Evolutionary conservation across 768 basidiomycete species (phyloP).

Genomic region (Hygrocybe coccinea): DNA sequence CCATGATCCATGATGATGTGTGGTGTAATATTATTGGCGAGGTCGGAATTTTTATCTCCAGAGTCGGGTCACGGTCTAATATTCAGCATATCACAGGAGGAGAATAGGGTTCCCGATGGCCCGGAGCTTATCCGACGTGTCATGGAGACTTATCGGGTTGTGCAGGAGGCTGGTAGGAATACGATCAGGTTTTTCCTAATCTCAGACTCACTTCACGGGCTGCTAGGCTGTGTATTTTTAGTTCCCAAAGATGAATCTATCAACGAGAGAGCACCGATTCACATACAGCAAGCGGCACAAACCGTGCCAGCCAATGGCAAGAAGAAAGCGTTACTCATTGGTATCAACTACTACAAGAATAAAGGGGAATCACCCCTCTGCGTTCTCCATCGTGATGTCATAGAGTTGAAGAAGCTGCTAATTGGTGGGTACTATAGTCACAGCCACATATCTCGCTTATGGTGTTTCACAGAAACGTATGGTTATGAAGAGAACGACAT

Average conservation of each 20-base stretch:
- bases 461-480: conserved; percentile 30
- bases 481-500: conserved; percentile 38
- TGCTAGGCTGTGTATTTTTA: neutral
- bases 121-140: neutral
- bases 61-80: neutral
- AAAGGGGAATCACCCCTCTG: conserved; percentile 19
- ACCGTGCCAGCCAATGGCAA: no score
- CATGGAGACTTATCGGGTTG: neutral
- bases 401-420: conserved; percentile 30
- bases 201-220: neutral
- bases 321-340: conserved; percentile 36
- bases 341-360: conserved; percentile 28
- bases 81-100: neutral
- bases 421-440: conserved; percentile 27
- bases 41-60: neutral
- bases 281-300: no score
- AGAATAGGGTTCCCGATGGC: neutral
- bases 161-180: neutral
- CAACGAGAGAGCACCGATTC: no score
- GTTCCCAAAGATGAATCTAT: no score
- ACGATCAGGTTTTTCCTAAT: neutral
- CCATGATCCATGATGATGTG: neutral
- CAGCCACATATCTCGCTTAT: neutral
- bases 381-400: conserved; percentile 39
- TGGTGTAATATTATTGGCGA: neutral